Evolutionary conservation across 163 green algal genomes (phyloP).

Genomic region (Picocystis sp.): DNA sequence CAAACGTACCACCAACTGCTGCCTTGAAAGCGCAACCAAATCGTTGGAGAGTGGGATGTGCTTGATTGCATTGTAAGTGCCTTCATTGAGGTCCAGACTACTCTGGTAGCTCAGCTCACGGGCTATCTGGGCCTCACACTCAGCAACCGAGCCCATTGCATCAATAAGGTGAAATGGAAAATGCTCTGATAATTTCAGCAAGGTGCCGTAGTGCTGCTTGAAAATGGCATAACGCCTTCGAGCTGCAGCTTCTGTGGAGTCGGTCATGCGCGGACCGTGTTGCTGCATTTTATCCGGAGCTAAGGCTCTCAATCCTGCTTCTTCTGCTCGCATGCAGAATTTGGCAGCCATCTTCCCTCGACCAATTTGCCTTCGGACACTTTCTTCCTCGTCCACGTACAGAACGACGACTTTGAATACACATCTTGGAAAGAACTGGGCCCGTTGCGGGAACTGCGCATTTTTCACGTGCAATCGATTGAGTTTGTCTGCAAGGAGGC

Average conservation of each 20-base stretch:
- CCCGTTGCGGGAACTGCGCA: slow-evolving; percentile 6
- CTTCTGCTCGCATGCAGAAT: not conserved
- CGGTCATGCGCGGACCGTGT: slow-evolving; percentile 10
- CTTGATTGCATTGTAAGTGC: slow-evolving; percentile 48
- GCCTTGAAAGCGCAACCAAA: slow-evolving; percentile 49
- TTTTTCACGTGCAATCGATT: slow-evolving; percentile 6
- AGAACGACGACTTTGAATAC: slow-evolving; percentile 63
- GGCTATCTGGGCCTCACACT: slow-evolving; percentile 45
- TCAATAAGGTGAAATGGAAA: slow-evolving; percentile 86
- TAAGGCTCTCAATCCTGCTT: not conserved
- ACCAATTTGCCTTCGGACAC: slow-evolving; percentile 43
- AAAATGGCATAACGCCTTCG: slow-evolving; percentile 62
- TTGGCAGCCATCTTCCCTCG: slow-evolving; percentile 41
- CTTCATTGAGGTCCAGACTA: slow-evolving; percentile 58
- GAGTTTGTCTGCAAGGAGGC: slow-evolving; percentile 57
- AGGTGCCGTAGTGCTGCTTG: slow-evolving; percentile 66
- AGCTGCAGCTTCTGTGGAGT: slow-evolving; percentile 17
- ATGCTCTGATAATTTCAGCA: slow-evolving; percentile 47
- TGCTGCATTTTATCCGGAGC: not conserved
- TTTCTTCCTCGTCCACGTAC: slow-evolving; percentile 68
- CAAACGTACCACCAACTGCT: slow-evolving; percentile 60
- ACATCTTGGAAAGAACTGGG: slow-evolving; percentile 11
- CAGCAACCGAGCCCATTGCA: slow-evolving; percentile 65
- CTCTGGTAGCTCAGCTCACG: slow-evolving; percentile 57
- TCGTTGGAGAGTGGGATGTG: slow-evolving; percentile 69